Percentiles rank a stretch among this genome's conserved stretches.
These are phyloP conservation scores for Flaveria linearis DNA, from an alignment of 129 eudicot species.

Conservation along the genomic window DNA sequence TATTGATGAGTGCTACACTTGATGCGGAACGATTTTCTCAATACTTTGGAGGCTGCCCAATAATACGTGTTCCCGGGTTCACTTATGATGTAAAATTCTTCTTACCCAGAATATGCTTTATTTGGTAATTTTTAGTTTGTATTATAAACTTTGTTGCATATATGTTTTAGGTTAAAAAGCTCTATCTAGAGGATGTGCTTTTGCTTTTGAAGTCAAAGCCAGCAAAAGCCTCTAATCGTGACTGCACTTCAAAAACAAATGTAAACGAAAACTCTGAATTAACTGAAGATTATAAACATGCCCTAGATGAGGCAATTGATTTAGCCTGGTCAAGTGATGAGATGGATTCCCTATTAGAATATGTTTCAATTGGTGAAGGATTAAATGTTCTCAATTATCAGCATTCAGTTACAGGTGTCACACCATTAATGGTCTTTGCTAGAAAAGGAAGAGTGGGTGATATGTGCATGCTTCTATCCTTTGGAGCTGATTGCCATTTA, in stretches of 20 bases:
- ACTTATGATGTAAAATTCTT: conserved; percentile 71
- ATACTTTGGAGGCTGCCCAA: conserved; percentile 95
- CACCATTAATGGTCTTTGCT: conserved; percentile 94
- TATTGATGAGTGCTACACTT: conserved; percentile 96
- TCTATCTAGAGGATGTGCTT: conserved; percentile 82
- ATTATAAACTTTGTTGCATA: not conserved
- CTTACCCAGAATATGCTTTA: not conserved
- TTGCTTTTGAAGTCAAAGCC: conserved; percentile 56
- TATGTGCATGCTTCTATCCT: conserved; percentile 82
- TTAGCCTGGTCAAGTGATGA: conserved; percentile 72
- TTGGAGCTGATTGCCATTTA: conserved; percentile 74
- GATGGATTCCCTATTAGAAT: conserved; percentile 64
- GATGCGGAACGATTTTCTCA: conserved; percentile 96
- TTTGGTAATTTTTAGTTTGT: conserved; percentile 5
- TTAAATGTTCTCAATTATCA: conserved; percentile 54
- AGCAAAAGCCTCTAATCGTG: conserved; percentile 43
- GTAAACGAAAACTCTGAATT: conserved; percentile 36
- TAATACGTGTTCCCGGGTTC: conserved; percentile 94
- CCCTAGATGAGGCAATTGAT: conserved; percentile 81
- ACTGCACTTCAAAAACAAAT: conserved; percentile 34
- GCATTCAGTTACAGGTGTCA: conserved; percentile 72
- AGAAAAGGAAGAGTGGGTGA: conserved; percentile 77
- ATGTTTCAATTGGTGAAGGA: conserved; percentile 56
- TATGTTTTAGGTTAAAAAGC: conserved; percentile 64
- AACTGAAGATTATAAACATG: conserved; percentile 53